Percentiles rank a stretch among this genome's conserved stretches.
Evolutionary conservation across 306 rosid genomes (phyloP).

Genomic region (Sicyos edulis): DNA sequence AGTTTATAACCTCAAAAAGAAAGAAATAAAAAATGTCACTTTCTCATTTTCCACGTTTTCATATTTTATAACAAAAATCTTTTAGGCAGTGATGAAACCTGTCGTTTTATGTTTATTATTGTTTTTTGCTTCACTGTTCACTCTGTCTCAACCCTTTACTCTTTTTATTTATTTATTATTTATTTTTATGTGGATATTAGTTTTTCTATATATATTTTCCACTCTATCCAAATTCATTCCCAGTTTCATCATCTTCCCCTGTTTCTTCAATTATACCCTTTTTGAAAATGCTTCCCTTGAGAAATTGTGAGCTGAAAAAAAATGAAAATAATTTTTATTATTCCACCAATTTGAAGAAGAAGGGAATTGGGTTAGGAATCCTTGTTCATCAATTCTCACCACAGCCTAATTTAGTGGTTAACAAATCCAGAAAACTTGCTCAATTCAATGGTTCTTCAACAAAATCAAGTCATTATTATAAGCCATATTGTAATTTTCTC

Average conservation of each 20-base stretch:
- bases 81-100: neutral
- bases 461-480: too few relatives aligned
- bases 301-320: too few relatives aligned
- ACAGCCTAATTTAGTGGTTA: slow-evolving; percentile 29
- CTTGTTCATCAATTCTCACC: slow-evolving; percentile 25
- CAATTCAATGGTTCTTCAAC: neutral
- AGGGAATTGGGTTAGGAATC: slow-evolving; percentile 38
- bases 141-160: neutral
- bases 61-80: too few relatives aligned
- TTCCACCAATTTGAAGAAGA: too few relatives aligned
- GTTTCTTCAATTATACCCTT: too few relatives aligned
- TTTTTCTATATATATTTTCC: too few relatives aligned
- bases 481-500: slow-evolving; percentile 31
- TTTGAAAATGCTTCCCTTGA: neutral
- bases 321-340: too few relatives aligned
- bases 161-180: neutral
- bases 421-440: slow-evolving; percentile 20
- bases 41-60: too few relatives aligned
- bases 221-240: too few relatives aligned
- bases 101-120: neutral
- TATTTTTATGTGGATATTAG: too few relatives aligned
- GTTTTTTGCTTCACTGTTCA: neutral
- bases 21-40: too few relatives aligned
- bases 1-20: too few relatives aligned
- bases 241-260: slow-evolving; percentile 6